phyloP scores from a whole-genome alignment of 108 stramenopile genomes.

The Pseudonitzschia multiseries region DNA sequence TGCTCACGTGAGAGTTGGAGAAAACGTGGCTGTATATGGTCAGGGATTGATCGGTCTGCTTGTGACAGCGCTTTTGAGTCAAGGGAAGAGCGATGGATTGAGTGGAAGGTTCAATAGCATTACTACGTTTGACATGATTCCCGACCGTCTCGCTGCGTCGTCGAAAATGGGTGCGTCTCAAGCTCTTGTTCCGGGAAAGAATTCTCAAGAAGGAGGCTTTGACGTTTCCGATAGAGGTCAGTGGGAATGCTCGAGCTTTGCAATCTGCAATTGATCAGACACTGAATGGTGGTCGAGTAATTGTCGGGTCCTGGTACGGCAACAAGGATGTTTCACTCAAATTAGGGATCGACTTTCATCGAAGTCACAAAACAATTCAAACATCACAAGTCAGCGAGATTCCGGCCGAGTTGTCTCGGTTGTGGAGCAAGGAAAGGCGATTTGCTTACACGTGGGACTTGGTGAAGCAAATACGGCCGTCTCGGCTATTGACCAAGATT shows the following conservation, averaged over 20 bases:
- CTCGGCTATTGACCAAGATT: conserved; percentile 65
- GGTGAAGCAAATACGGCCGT: conserved; percentile 67
- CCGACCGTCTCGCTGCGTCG: conserved; percentile 69
- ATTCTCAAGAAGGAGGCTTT: conserved; percentile 58
- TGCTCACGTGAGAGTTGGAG: conserved; percentile 79
- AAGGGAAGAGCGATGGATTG: not conserved
- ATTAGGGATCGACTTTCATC: conserved; percentile 91
- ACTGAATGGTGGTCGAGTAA: conserved; percentile 70
- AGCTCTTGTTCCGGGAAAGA: conserved; percentile 57
- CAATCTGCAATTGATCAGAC: conserved; percentile 86
- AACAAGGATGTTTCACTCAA: conserved; percentile 68
- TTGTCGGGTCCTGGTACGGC: conserved; percentile 92
- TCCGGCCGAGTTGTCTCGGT: conserved; percentile 54
- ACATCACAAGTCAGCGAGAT: conserved; percentile 88
- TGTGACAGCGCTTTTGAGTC: conserved; percentile 72
- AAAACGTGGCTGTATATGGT: conserved; percentile 87
- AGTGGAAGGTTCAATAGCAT: conserved; percentile 42
- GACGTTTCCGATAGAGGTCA: conserved; percentile 91
- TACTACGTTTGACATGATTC: conserved; percentile 76
- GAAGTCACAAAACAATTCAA: conserved; percentile 81
- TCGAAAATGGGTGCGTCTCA: conserved; percentile 76
- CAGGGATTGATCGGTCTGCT: conserved; percentile 92
- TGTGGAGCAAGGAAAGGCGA: conserved; percentile 86
- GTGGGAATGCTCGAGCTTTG: conserved; percentile 78
- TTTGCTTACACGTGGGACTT: conserved; percentile 86